Base-by-base conservation (phyloP, 2,329 filamentous ascomycete species). In the Thyridium curvatum region DNA sequence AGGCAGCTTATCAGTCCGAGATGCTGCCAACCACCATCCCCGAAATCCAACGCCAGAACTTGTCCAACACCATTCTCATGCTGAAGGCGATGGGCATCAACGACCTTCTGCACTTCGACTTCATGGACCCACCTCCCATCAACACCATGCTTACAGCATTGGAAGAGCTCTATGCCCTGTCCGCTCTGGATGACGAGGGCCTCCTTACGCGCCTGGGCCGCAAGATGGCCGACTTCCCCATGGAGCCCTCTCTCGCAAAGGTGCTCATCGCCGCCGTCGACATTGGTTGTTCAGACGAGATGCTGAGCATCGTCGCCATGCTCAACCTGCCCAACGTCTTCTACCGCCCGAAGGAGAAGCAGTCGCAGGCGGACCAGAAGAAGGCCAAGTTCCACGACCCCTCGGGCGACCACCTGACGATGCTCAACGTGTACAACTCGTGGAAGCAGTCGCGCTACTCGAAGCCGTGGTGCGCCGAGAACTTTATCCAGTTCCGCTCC, bases 71-170 rank as follows among this genome's bases (percentile, higher is more conserved):
- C 0, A 97, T 98, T 59, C 74, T 98, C 34, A 95, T 96, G 86
- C 76, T 98, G 37, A 98, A 98, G 59, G 93, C 93, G 0, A 97
- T 98, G 89, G 93, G 94, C 3, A 97, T 98, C 61, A 97, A 98
- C 55, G 93, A 98, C 56, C 71, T 98, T 2, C 73, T 98, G 12
- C 89, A 94, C 56, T 98, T 98, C 54, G 91, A 97, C 63, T 98
- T 98, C 53, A 97, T 98, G 91, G 93, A 98, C 53, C 90, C 93
- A 0, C 93, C 93, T 0, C 93, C 93, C 0, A 93, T 93, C 21
- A 96, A 97, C 54, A 97, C 93, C 12, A 96, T 97, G 88, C 75
- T 98, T 46, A 94, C 89, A 36, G 93, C 93, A 0, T 69, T 98
- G 4, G 94, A 98, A 63, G 93, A 97, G 57, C 72, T 98, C 0